phyloP scores from a whole-genome alignment of 2,329 filamentous ascomycete genomes.

The Colletotrichum horii region DNA sequence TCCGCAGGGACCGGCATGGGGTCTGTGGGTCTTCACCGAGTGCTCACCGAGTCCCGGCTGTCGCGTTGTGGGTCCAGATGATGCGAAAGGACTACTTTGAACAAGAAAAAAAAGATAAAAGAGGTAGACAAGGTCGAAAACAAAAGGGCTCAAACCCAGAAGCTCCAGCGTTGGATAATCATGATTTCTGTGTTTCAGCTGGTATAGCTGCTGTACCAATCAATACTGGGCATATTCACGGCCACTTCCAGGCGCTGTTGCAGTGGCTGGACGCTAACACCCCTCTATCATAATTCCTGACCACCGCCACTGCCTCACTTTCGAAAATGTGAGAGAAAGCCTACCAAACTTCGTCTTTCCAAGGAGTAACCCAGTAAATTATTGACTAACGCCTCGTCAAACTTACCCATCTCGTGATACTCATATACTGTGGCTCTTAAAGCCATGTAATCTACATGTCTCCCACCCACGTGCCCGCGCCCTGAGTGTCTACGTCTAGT shows the following conservation, averaged over 20 bases:
- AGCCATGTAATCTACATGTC: background rate
- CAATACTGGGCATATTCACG: background rate
- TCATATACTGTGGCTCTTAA: background rate
- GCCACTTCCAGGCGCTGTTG: background rate
- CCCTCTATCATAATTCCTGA: background rate
- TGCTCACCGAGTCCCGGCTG: background rate
- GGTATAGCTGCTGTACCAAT: background rate
- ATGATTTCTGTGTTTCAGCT: background rate
- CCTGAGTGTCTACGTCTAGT: background rate
- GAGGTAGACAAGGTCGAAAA: background rate
- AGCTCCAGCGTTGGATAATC: background rate
- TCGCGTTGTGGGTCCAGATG: background rate
- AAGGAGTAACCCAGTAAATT: background rate
- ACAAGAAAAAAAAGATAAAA: background rate
- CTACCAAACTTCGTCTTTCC: background rate
- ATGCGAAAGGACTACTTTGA: background rate
- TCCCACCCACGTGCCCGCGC: background rate
- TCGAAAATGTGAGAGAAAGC: background rate
- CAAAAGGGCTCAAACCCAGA: background rate
- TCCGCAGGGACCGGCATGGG: conserved; percentile 18
- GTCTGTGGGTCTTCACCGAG: background rate
- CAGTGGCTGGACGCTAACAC: background rate
- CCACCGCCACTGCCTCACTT: background rate
- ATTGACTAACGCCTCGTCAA: background rate
- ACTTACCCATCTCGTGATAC: background rate